Evolutionary conservation across 2,329 filamentous ascomycete species (phyloP).

Genomic region (Ophioceras dolichostomum): DNA sequence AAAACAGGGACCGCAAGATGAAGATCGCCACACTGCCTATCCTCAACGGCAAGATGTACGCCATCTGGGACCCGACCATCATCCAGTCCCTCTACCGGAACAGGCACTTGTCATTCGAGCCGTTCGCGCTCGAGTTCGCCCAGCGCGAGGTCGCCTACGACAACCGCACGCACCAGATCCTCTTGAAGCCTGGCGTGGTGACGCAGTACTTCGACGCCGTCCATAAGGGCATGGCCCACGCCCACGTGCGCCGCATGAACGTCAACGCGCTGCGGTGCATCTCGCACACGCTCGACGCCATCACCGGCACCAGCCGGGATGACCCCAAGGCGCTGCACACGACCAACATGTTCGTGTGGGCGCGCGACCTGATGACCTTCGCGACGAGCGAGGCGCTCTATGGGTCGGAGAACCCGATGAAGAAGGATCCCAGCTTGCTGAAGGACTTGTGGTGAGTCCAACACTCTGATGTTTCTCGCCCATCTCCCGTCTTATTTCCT

Average conservation of each 20-base stretch:
- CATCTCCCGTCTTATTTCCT: background rate
- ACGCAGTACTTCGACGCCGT: constrained; percentile 15
- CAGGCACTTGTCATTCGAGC: constrained; percentile 27
- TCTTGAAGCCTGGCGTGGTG: constrained; percentile 16
- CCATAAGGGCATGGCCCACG: constrained; percentile 15
- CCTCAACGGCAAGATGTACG: constrained; percentile 28
- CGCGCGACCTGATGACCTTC: constrained; percentile 21
- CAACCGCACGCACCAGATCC: constrained; percentile 15
- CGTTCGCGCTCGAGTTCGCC: constrained; percentile 23
- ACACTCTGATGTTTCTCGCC: no score
- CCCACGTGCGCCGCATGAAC: constrained; percentile 20
- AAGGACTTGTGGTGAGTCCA: constrained; percentile 22
- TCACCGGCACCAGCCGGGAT: constrained; percentile 7
- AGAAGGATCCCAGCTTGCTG: constrained; percentile 17
- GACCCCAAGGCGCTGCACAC: constrained; percentile 12
- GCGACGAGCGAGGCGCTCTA: constrained; percentile 26
- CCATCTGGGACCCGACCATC: constrained; percentile 26
- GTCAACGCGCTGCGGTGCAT: constrained; percentile 21
- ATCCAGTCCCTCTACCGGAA: constrained; percentile 24
- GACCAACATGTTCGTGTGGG: constrained; percentile 24
- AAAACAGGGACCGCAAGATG: background rate
- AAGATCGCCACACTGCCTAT: constrained; percentile 30
- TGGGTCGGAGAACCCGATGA: constrained; percentile 28
- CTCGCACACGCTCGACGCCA: constrained; percentile 13
- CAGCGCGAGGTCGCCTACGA: constrained; percentile 24